Evolutionary conservation across 495 filamentous ascomycete species (phyloP), one percentile per base, ranked within the genome.

Genomic region (Astrothelium macrocarpum): DNA sequence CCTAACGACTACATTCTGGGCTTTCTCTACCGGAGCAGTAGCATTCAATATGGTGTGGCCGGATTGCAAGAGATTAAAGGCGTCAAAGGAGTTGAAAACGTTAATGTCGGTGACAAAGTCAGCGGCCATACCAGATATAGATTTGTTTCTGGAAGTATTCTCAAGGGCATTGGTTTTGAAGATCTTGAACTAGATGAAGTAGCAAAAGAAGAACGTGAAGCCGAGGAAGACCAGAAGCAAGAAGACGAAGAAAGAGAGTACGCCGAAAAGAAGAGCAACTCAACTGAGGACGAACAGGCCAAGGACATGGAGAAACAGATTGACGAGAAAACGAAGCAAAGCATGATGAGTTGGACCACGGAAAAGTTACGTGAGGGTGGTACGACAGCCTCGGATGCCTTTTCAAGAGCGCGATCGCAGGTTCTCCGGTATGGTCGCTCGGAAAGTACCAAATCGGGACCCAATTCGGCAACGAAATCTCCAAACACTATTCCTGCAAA

Each of bases 1-100:
- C 79, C 85, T 23, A 89, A 92, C 64, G 90, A 94, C 70, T 86
- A 86, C 53, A 79, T 93, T 42, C 81, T 93, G 5, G 88, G 81
- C 1, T 88, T 92, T 67, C 75, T 92, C 18, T 93, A 94, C 70
- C 84, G 90, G 7, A 85, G 87, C 5, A 87, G 84, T 60, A 89
- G 85, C 65, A 77, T 91, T 32, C 88, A 92, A 68, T 79, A 86
- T 32, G 90, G 90, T 1, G 81, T 95, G 39, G 89, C 90, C 0
- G 90, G 90, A 0, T 74, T 95, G 26, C 84, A 91, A 70, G 72
- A 79, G 18, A 82, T 92, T 32, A 74, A 84, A 59, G 79, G 76
- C 2, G 80, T 91, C 25, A 79, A 84, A 0, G 85, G 85, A 0
- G 83, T 94, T 0, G 87, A 90, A 67, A 93, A 92, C 63, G 67